Evolutionary conservation across 1,284 basidiomycete species (phyloP), one percentile per base, ranked within the genome.

Genomic region (Ceratobasidium sp.): DNA sequence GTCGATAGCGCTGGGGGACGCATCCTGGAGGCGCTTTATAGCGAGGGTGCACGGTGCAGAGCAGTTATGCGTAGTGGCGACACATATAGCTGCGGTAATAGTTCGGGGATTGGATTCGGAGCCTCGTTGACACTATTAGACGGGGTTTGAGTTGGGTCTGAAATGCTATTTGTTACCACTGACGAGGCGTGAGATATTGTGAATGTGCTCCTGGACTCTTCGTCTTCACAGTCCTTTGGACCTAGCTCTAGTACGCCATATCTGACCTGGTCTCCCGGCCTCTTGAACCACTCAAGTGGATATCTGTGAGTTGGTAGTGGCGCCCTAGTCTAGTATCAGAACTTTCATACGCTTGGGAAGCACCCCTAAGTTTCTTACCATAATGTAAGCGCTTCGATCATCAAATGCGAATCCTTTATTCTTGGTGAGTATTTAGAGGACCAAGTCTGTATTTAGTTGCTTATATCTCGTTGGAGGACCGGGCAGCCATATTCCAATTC

Each of bases 171-270:
- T 15, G 9, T 2, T 29, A 63, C 2, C 14, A 48, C 65, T 69
- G 17, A 69, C 65, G 65, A 69, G 17, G 64, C 64, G 33, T 66
- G 54, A 54, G 54, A 24, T 33, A 66, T 54, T 22, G 53, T 66
- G 48, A 66, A 66, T 33, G 50, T 54, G 31, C 54, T 66, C 19
- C 29, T 17, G 36, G 54, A 51, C 27, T 53, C 48, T 4, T n/a
- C n/a, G 5, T n/a, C 64, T 19, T 19, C 48, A 14, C 29, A 50
- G 1, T 66, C 47, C 14, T 17, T 29, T 17, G n/a, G 22, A 2
- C 9, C 27, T 22, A 57, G 31, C 29, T 29, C 33, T 33, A 57
- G 31, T n/a, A 33, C 66, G 24, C 47, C 47, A 11, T 44, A 19
- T 29, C 57, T 44, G 33, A 69, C 45, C 33, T 41, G 33, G 9